These are phyloP conservation scores for Inosperma sp. DNA, from an alignment of 768 basidiomycete species.

Conservation along the genomic window DNA sequence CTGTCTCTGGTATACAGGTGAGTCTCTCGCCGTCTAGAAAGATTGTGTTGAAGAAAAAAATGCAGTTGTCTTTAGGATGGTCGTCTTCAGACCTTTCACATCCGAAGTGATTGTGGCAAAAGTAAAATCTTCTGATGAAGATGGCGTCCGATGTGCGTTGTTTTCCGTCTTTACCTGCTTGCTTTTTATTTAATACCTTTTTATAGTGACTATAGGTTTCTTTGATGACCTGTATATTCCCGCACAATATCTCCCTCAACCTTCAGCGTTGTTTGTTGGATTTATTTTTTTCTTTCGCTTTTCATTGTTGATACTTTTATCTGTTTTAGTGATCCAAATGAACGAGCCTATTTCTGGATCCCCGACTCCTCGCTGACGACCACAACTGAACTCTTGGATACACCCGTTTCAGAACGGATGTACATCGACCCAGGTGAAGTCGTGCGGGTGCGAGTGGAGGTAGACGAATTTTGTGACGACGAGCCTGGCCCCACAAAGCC, in stretches of 20 bases:
- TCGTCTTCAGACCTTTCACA: slow-evolving; percentile 86
- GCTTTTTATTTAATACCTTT: neutral
- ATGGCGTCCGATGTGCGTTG: slow-evolving; percentile 74
- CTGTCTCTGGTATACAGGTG: slow-evolving; percentile 91
- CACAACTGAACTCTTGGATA: slow-evolving; percentile 65
- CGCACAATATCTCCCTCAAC: slow-evolving; percentile 70
- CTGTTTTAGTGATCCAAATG: slow-evolving; percentile 65
- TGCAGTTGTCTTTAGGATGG: slow-evolving; percentile 80
- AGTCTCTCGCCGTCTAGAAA: slow-evolving; percentile 12
- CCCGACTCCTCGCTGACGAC: slow-evolving; percentile 52
- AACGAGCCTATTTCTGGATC: slow-evolving; percentile 82
- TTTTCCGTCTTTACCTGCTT: neutral
- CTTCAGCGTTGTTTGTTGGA: slow-evolving; percentile 65
- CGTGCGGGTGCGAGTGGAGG: slow-evolving; percentile 72
- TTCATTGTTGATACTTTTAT: slow-evolving; percentile 5
- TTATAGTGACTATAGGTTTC: slow-evolving; percentile 78
- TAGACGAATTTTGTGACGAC: slow-evolving; percentile 80
- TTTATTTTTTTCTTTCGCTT: neutral
- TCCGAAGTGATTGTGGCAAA: slow-evolving; percentile 89
- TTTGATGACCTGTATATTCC: slow-evolving; percentile 94
- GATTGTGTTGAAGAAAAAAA: neutral
- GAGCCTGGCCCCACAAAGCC: slow-evolving; percentile 82
- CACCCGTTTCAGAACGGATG: slow-evolving; percentile 61
- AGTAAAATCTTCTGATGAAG: slow-evolving; percentile 81
- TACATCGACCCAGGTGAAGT: slow-evolving; percentile 77